Percentiles rank a stretch among this genome's conserved stretches.
Conservation (phyloP, 2,329 filamentous ascomycete species). For the Elsinoe arachidis region DNA sequence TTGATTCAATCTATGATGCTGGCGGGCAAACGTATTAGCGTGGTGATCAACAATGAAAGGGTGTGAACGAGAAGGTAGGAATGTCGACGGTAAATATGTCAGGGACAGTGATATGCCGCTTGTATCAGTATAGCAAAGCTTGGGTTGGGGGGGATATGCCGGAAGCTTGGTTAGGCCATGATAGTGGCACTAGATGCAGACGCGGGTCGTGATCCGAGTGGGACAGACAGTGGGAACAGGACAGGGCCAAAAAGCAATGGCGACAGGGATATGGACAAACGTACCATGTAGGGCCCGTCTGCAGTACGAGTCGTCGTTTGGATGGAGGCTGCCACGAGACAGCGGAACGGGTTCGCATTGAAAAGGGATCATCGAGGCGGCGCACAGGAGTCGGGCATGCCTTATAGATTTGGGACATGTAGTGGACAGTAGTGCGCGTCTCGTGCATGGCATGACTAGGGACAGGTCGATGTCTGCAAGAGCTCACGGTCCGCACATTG, state of each 20-base stretch:
- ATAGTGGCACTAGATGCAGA: neutral
- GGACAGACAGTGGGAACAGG: neutral
- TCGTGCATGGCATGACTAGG: neutral
- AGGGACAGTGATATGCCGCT: constrained; percentile 5
- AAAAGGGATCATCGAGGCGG: neutral
- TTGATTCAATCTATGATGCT: constrained; percentile 12
- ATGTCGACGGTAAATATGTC: neutral
- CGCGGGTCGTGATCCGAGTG: constrained; percentile 1
- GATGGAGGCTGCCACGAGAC: constrained; percentile 10
- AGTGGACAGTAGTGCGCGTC: neutral
- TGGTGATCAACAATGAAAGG: neutral
- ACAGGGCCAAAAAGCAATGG: neutral
- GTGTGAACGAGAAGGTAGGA: neutral
- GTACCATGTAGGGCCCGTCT: constrained; percentile 10
- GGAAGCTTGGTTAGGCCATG: constrained; percentile 8
- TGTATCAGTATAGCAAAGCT: neutral
- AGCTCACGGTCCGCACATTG: neutral
- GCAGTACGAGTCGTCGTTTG: neutral
- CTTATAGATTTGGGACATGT: neutral
- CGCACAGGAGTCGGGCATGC: constrained; percentile 11
- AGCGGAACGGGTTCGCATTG: constrained; percentile 8
- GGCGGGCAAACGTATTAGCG: neutral
- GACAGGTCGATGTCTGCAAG: neutral
- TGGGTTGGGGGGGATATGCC: constrained; percentile 2
- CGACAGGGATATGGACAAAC: neutral